Evolutionary conservation across 2,329 filamentous ascomycete genomes (phyloP), one percentile per base, ranked within the genome.

Genomic region (Fusarium begoniae): DNA sequence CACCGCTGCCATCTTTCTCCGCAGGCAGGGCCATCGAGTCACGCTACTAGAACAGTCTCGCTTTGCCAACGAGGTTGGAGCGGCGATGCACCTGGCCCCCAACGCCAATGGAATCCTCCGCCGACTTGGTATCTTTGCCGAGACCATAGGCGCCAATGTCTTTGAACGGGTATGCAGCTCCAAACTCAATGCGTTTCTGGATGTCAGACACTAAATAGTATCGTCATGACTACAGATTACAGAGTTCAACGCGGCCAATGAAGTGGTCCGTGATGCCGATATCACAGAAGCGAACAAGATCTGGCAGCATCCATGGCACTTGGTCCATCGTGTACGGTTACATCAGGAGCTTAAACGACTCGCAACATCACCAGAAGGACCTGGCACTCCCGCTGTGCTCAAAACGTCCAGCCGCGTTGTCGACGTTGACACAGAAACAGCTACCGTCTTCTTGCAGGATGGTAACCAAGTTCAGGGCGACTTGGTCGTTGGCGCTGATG

Each of bases 1-100:
- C 6, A 83, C 81, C 13, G 84, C 85, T 18, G 85, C 85, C 3
- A 85, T 89, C 54, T 85, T 83, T 7, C 80, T 90, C 9, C 83
- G 87, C 6, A 82, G 85, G 68, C 81, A 86, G 66, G 86, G 86
- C 2, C 86, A 88, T 74, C 70, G 82, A 30, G 83, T 88, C 1
- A 60, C 45, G 2, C 11, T 79, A 77, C 17, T 63, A 51, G 62
- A 54, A 48, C 58, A 80, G 79, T 53, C 43, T n/a, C 35, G 83
- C 9, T 87, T 91, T 55, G 85, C 87, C 26, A 87, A 83, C 54
- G 90, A 91, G 77, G 80, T 85, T 1, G 90, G 90, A 1, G 90
- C 90, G 7, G 90, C 90, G 0, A 85, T 92, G 26, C 89, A 92
- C 75, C 77, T 92, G 9, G 86, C 88, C 0, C 89, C 91, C 3